phyloP scores from a whole-genome alignment of 305 asterid genomes.

The Solanum hybrid region DNA sequence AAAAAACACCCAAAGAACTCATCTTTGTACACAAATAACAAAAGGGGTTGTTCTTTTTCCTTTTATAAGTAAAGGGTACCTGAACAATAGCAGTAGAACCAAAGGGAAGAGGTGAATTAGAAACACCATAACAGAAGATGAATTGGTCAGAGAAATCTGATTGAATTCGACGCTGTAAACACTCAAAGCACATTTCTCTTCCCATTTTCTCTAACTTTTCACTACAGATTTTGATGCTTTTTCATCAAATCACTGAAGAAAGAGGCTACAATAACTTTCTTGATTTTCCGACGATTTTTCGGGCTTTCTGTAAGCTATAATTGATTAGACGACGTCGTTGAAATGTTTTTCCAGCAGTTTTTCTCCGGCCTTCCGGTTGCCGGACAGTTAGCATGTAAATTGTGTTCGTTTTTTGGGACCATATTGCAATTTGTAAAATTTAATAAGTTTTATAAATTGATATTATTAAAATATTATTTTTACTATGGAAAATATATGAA shows the following conservation, averaged over 20 bases:
- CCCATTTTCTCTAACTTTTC: not conserved
- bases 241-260: not conserved
- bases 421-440: not conserved
- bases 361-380: not conserved
- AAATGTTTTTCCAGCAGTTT: not conserved
- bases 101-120: slow-evolving; percentile 67
- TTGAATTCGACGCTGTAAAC: slow-evolving; percentile 67
- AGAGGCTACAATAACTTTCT: not conserved
- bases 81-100: slow-evolving; percentile 69
- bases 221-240: not conserved
- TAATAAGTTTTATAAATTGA: not conserved
- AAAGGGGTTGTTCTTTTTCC: not conserved
- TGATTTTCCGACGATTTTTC: not conserved
- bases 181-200: slow-evolving; percentile 49
- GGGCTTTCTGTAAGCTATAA: not conserved
- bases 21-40: not conserved
- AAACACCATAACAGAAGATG: slow-evolving; percentile 47
- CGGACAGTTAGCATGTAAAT: not conserved
- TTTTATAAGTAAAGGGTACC: slow-evolving; percentile 25
- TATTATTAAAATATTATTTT: not conserved
- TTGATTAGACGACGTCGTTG: not conserved
- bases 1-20: not conserved
- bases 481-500: not conserved
- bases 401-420: not conserved
- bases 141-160: slow-evolving; percentile 55